Evolutionary conservation across 805 yeast species (phyloP), one percentile per base, ranked within the genome.

Genomic region (Yarrowia osloensis): DNA sequence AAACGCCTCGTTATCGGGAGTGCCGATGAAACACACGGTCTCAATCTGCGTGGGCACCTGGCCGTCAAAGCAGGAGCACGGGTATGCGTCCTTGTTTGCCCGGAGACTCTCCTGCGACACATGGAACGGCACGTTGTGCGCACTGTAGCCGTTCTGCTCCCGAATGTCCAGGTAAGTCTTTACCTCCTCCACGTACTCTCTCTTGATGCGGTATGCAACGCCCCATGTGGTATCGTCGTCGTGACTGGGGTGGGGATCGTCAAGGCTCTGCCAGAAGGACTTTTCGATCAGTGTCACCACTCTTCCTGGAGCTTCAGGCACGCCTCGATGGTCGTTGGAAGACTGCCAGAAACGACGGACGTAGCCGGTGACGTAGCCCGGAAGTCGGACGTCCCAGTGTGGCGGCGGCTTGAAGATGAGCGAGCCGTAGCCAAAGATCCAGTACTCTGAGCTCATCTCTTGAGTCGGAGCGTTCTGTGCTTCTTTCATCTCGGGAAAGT

Each of bases 351-450:
- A 93, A 52, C 97, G 78, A 22, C 98, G 81, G 0, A 88, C 85
- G 71, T 80, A 91, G 1, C 97, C 97, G 63, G 81, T 80, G 26
- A 93, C 81, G 55, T 87, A 84, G 0, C 97, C 97, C 0, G 91
- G 87, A 11, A 89, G 82, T 42, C 86, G 78, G 72, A 82, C 80
- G 57, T 85, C 80, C 69, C 84, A 83, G 70, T 84, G 82, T 17
- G 94, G 93, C 0, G 97, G 98, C 0, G 97, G 97, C 73, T 91
- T 92, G 81, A 89, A 92, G 28, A 92, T 86, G 65, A 92, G 80
- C 0, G 96, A 90, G 1, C 98, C 98, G 74, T 92, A 92, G 2
- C 98, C 97, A 12, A 92, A 86, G 15, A 92, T 82, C 96, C 97
- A 93, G 66, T 70, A 73, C 35, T 73, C 74, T 11, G 57, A 3